These are phyloP conservation scores for Wallacemonas sp. DNA, from an alignment of 208 protist genomes.

Conservation along the genomic window DNA sequence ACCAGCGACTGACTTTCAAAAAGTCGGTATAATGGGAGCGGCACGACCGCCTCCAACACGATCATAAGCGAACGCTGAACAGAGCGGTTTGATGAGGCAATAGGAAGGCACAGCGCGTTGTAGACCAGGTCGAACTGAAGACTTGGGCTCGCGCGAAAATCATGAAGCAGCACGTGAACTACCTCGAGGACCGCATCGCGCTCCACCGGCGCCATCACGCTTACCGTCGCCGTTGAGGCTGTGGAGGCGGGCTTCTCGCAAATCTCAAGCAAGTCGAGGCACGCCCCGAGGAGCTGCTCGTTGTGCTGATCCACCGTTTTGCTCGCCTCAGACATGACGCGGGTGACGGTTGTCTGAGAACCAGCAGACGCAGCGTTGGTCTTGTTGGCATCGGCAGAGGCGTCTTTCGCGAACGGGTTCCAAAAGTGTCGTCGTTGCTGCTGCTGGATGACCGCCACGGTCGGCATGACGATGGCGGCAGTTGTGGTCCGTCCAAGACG, in stretches of 20 bases:
- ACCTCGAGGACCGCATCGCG: conserved; percentile 26
- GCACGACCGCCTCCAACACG: conserved; percentile 64
- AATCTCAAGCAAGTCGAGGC: conserved; percentile 66
- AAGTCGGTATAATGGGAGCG: conserved; percentile 63
- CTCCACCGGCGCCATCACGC: conserved; percentile 19
- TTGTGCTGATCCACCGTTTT: conserved; percentile 50
- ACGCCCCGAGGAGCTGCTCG: conserved; percentile 69
- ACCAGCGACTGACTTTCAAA: conserved; percentile 65
- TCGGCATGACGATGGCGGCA: background rate
- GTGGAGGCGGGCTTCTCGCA: conserved; percentile 24
- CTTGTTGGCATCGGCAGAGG: background rate
- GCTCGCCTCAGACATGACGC: conserved; percentile 43
- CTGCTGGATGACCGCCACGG: background rate
- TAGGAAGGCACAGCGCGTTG: conserved; percentile 69
- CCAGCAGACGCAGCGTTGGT: background rate
- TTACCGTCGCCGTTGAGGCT: background rate
- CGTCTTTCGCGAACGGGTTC: conserved; percentile 41
- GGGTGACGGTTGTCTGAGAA: conserved; percentile 2
- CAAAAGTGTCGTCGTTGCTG: conserved; percentile 36
- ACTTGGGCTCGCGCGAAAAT: conserved; percentile 42
- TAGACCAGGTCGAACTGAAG: conserved; percentile 85
- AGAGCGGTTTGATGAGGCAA: conserved; percentile 27
- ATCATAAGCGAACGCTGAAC: conserved; percentile 63
- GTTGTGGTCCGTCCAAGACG: no score
- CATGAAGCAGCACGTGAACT: conserved; percentile 56